phyloP scores from a whole-genome alignment of 23 red algal species.

The Gracilaria caudata region DNA sequence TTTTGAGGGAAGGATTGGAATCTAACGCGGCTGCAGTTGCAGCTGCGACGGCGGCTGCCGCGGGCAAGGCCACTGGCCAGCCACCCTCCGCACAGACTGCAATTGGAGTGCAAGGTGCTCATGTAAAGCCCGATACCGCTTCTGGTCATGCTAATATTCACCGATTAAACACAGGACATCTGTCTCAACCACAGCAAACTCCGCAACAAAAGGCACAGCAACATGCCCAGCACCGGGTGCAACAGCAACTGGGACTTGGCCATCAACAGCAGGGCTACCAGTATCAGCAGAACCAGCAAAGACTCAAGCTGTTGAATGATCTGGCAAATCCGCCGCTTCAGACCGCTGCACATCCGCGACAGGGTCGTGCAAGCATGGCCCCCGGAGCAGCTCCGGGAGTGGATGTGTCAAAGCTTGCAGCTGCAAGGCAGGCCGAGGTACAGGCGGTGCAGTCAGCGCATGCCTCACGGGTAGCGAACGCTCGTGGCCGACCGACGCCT shows the following conservation, averaged over 20 bases:
- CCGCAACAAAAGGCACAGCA: conserved; percentile 14
- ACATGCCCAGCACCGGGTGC: conserved; percentile 6
- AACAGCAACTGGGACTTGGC: background rate
- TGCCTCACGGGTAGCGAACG: background rate
- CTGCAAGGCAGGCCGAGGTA: background rate
- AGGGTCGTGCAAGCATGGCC: background rate
- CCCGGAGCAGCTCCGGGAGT: background rate
- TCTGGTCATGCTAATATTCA: background rate
- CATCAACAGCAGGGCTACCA: background rate
- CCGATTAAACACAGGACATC: background rate
- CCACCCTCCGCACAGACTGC: background rate
- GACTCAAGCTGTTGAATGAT: background rate
- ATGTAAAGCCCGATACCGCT: background rate
- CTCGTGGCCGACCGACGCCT: background rate
- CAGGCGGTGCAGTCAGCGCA: background rate
- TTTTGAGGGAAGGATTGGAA: background rate
- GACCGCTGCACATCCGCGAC: background rate
- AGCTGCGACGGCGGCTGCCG: background rate
- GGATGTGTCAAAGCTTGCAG: conserved; percentile 16
- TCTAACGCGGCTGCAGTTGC: background rate
- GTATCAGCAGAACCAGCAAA: background rate
- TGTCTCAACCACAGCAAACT: background rate
- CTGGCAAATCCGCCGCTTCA: background rate
- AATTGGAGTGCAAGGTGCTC: background rate
- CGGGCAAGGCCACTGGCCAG: background rate